Evolutionary conservation across 352 stramenopile genomes (phyloP), one percentile per base, ranked within the genome.

Genomic region (Phytopythium ostracodes): DNA sequence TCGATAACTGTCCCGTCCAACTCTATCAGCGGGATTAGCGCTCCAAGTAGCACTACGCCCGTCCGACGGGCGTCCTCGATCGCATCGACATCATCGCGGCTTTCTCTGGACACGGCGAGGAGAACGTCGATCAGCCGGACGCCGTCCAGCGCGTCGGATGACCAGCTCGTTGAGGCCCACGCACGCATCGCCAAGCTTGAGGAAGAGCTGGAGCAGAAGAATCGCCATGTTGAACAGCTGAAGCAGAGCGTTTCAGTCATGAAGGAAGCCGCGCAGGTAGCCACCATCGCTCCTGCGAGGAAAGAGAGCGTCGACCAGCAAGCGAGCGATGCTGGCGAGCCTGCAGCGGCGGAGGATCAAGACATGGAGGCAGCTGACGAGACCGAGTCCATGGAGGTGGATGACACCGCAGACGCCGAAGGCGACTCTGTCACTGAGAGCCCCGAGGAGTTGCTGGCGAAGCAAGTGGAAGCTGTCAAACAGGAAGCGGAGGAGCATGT

Each of bases 181-280:
- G 64, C 73, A 6, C 69, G 59, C 27, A 87, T 90, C 46, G 64
- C 70, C 6, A 87, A 79, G 58, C 67, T 92, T 33, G 80, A 92
- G 60, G 73, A 86, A 50, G 79, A 89, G 44, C 62, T 92, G 54
- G 80, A 92, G 42, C 76, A 92, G 62, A 84, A 85, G 58, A 86
- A 85, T 53, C 66, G 78, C 17, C 71, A 83, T 29, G 75, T 89
- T 4, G 77, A 89, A 60, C 82, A 91, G 63, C 56, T 89, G 42
- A 84, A 84, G 53, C 81, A 91, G 51, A 90, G 73, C 29, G 50
- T 90, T 17, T 55, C 62, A 0, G 72, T 84, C 35, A 71, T 89
- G 61, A 77, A 83, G 42, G 74, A 91, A 46, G 59, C 55, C 2
- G 66, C 29, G 15, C 50, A 56, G 50, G 15, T 31, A 4, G 62